Percentiles rank a stretch among this genome's conserved stretches.
These are phyloP conservation scores for Aeschynomene evenia DNA, from an alignment of 306 rosid genomes.

Conservation along the genomic window DNA sequence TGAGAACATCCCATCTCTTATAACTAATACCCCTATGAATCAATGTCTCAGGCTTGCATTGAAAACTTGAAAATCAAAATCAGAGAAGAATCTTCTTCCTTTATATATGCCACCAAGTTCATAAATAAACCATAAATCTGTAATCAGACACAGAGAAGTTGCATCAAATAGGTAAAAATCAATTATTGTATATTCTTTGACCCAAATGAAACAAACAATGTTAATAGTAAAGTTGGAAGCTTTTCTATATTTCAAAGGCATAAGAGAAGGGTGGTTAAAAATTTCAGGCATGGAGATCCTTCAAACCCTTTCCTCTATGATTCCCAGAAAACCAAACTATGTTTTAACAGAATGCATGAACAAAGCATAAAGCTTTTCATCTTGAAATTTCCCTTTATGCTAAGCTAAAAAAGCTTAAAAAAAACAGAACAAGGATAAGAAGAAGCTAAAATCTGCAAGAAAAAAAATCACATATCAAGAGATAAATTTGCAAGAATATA, in stretches of 20 bases:
- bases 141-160: conserved; percentile 21
- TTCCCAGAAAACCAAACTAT: conserved; percentile 32
- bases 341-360: conserved; percentile 2
- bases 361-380: conserved; percentile 29
- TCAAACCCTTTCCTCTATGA: conserved; percentile 3
- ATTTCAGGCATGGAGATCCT: conserved; percentile 29
- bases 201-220: background rate
- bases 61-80: conserved; percentile 51
- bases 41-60: conserved; percentile 52
- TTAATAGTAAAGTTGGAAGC: conserved; percentile 33
- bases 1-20: conserved; percentile 83
- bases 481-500: background rate
- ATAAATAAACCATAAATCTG: conserved; percentile 49
- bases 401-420: background rate
- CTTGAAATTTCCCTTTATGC: background rate
- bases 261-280: conserved; percentile 28
- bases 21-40: conserved; percentile 38
- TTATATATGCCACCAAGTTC: conserved; percentile 58
- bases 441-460: background rate
- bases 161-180: background rate
- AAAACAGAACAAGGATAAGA: background rate
- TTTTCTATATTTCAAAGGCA: conserved; percentile 58
- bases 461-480: background rate
- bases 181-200: background rate
- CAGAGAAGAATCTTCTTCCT: conserved; percentile 40